Conservation (phyloP, 2,329 filamentous ascomycete species). For the Nigrospora oryzae region DNA sequence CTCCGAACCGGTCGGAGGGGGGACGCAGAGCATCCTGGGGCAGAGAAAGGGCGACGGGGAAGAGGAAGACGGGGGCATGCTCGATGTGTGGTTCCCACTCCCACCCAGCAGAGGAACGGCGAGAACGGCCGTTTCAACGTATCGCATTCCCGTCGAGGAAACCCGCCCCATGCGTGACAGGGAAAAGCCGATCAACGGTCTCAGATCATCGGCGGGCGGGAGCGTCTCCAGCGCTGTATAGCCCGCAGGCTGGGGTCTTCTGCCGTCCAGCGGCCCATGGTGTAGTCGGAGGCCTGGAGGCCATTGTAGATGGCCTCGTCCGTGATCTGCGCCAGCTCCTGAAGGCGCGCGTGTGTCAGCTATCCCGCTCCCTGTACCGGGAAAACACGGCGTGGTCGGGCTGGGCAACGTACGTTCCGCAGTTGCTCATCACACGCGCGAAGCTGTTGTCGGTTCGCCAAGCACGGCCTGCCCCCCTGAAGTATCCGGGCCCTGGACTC, state of each 20-base stretch:
- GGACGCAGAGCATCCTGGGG: too few species aligned
- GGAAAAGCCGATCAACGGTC: neutral
- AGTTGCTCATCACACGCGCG: slow-evolving; percentile 48
- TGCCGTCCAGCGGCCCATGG: slow-evolving; percentile 51
- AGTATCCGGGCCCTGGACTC: slow-evolving; percentile 44
- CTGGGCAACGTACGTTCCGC: slow-evolving; percentile 35
- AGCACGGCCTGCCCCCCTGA: slow-evolving; percentile 38
- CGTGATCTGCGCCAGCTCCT: slow-evolving; percentile 51
- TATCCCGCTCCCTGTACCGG: neutral
- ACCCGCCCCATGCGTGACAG: too few species aligned
- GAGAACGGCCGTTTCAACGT: too few species aligned
- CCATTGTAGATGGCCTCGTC: slow-evolving; percentile 51
- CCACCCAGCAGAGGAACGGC: too few species aligned
- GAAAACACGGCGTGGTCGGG: neutral
- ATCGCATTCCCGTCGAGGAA: too few species aligned
- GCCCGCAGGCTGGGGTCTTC: slow-evolving; percentile 52
- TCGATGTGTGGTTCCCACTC: too few species aligned
- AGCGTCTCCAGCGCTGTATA: slow-evolving; percentile 51
- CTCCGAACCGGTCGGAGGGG: too few species aligned
- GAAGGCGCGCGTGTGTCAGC: neutral
- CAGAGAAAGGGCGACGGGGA: too few species aligned
- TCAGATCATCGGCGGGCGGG: slow-evolving; percentile 23
- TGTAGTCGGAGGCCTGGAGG: slow-evolving; percentile 42
- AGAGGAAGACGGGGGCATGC: too few species aligned
- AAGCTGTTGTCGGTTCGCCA: slow-evolving; percentile 38